A percentile compares a stretch with the other conserved stretches of the same genome.
Conservation (phyloP, 768 basidiomycete genomes). For the Phaeotremella fagi region DNA sequence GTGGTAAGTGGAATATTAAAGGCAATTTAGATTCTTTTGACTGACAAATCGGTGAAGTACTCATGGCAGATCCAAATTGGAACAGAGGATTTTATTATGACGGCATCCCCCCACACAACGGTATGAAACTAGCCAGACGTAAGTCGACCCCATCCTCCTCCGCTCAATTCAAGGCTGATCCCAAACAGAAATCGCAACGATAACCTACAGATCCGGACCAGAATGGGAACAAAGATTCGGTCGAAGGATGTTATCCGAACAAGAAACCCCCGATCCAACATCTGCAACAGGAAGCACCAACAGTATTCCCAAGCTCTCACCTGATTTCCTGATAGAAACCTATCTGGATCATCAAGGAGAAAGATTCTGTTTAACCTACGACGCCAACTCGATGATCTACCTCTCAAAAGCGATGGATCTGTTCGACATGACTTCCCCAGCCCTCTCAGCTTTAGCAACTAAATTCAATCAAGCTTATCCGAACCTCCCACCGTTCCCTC, state of each 20-base stretch:
- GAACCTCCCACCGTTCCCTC: slow-evolving; percentile 38
- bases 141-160: slow-evolving; percentile 44
- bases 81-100: slow-evolving; percentile 98
- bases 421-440: slow-evolving; percentile 83
- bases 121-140: slow-evolving; percentile 99
- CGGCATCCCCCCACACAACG: slow-evolving; percentile 86
- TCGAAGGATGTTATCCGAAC: slow-evolving; percentile 52
- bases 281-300: slow-evolving; percentile 12
- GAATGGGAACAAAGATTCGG: slow-evolving; percentile 99
- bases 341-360: slow-evolving; percentile 98
- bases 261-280: slow-evolving; percentile 26
- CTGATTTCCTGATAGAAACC: slow-evolving; percentile 97
- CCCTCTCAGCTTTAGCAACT: slow-evolving; percentile 62
- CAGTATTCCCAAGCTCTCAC: slow-evolving; percentile 79
- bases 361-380: slow-evolving; percentile 96
- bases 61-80: slow-evolving; percentile 99
- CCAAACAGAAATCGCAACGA: slow-evolving; percentile 86
- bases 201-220: slow-evolving; percentile 96
- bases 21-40: slow-evolving; percentile 2
- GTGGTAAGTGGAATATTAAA: slow-evolving; percentile 59
- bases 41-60: slow-evolving; percentile 56
- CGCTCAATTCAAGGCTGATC: neutral
- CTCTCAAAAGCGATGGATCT: slow-evolving; percentile 99
- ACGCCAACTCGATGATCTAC: slow-evolving; percentile 98
- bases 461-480: slow-evolving; percentile 38